Conservation (phyloP, 768 basidiomycete species). For the Hericium erinaceus region DNA sequence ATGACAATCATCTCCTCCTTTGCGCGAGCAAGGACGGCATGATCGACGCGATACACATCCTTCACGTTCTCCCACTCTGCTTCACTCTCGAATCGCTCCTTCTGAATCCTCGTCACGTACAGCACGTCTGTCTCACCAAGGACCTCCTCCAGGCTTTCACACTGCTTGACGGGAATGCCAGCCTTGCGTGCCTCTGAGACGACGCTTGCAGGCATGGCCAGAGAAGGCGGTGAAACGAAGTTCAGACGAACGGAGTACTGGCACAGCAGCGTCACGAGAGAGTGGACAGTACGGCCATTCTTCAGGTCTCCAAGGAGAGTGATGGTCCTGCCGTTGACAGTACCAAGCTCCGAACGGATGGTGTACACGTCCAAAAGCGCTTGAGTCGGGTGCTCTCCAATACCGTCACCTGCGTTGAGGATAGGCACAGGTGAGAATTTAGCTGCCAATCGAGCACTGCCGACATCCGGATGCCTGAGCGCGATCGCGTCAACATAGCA, state of each 20-base stretch:
- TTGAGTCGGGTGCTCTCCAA: slow-evolving; percentile 97
- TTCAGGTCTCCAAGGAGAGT: slow-evolving; percentile 92
- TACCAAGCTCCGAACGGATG: slow-evolving; percentile 95
- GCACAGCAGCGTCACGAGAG: slow-evolving; percentile 84
- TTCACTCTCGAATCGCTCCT: slow-evolving; percentile 79
- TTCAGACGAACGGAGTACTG: slow-evolving; percentile 91
- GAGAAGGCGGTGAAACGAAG: slow-evolving; percentile 82
- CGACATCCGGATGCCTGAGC: slow-evolving; percentile 88
- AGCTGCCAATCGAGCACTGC: slow-evolving; percentile 91
- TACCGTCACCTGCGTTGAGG: slow-evolving; percentile 94
- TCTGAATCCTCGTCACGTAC: slow-evolving; percentile 94
- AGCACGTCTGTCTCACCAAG: slow-evolving; percentile 90
- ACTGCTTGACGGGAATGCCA: slow-evolving; percentile 68
- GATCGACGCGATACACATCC: slow-evolving; percentile 88
- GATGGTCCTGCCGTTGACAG: slow-evolving; percentile 92
- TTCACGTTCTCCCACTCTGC: slow-evolving; percentile 86
- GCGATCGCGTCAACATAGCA: slow-evolving; percentile 96
- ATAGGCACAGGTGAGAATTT: slow-evolving; percentile 94
- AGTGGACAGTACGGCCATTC: slow-evolving; percentile 96
- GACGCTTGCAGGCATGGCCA: slow-evolving; percentile 85
- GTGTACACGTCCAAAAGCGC: slow-evolving; percentile 86
- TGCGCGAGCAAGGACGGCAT: slow-evolving; percentile 84
- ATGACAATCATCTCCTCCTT: slow-evolving; percentile 98
- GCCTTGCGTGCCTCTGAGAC: slow-evolving; percentile 78
- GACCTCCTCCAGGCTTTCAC: slow-evolving; percentile 87